phyloP scores from a whole-genome alignment of 2,329 filamentous ascomycete genomes.

The Xylaria sp. region DNA sequence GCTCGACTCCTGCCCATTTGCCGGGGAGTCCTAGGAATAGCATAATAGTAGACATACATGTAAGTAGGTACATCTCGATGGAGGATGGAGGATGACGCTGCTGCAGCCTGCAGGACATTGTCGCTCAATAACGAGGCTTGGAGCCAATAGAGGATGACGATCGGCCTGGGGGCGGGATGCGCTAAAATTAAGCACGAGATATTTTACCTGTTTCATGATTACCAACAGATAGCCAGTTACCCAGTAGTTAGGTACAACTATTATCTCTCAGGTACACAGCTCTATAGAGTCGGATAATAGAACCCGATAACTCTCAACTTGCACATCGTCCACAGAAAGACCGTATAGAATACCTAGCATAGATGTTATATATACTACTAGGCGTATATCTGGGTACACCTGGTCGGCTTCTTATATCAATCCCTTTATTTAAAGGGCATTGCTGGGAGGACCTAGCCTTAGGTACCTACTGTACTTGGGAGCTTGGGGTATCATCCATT shows the following conservation, averaged over 20 bases:
- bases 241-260: background rate
- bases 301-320: no score
- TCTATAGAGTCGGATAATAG: constrained; percentile 28
- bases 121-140: constrained; percentile 23
- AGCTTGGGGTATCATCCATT: background rate
- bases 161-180: constrained; percentile 32
- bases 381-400: no score
- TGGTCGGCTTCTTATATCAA: no score
- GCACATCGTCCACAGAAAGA: no score
- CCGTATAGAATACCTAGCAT: background rate
- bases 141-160: constrained; percentile 30
- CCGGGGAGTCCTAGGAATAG: constrained; percentile 15
- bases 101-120: constrained; percentile 26
- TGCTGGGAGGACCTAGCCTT: no score
- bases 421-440: no score
- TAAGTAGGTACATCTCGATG: no score
- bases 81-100: no score
- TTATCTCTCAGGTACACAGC: background rate
- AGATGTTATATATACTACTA: no score
- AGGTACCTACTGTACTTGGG: background rate
- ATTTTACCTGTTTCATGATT: constrained; percentile 24
- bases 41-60: no score
- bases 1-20: constrained; percentile 5
- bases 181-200: constrained; percentile 30
- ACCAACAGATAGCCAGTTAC: background rate